A percentile compares a stretch with the other conserved stretches of the same genome.
Conservation (phyloP, 306 rosid species). For the Macrotyloma uniflorum region DNA sequence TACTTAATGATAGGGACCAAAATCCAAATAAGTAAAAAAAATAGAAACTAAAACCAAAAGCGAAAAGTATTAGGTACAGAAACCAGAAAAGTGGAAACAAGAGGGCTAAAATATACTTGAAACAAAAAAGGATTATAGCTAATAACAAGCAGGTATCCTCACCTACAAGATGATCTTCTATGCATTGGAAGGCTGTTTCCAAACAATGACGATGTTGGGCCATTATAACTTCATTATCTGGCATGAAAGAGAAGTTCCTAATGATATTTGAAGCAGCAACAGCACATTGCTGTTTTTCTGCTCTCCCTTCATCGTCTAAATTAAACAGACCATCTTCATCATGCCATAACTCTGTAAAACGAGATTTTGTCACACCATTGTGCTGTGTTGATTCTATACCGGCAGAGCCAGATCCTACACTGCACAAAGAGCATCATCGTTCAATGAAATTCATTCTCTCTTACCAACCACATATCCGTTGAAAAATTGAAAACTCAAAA, state of each 20-base stretch:
- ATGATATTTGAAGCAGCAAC: conserved; percentile 93
- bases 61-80: not conserved
- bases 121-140: conserved; percentile 4
- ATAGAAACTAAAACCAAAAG: not conserved
- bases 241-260: conserved; percentile 98
- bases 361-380: conserved; percentile 55
- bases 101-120: not conserved
- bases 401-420: conserved; percentile 62
- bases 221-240: conserved; percentile 94
- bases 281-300: conserved; percentile 91
- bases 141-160: conserved; percentile 26
- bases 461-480: not conserved
- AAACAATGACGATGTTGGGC: conserved; percentile 92
- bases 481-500: conserved; percentile 31
- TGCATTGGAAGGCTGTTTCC: conserved; percentile 90
- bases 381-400: conserved; percentile 57
- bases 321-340: conserved; percentile 92
- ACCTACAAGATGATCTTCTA: conserved; percentile 81
- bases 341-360: conserved; percentile 76
- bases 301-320: conserved; percentile 90
- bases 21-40: not conserved
- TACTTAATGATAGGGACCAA: not conserved
- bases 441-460: conserved; percentile 45
- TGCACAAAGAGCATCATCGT: conserved; percentile 42
- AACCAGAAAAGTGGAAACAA: not conserved